These are phyloP conservation scores for Crithidia brevicula DNA, from an alignment of 208 protist genomes.

Conservation along the genomic window DNA sequence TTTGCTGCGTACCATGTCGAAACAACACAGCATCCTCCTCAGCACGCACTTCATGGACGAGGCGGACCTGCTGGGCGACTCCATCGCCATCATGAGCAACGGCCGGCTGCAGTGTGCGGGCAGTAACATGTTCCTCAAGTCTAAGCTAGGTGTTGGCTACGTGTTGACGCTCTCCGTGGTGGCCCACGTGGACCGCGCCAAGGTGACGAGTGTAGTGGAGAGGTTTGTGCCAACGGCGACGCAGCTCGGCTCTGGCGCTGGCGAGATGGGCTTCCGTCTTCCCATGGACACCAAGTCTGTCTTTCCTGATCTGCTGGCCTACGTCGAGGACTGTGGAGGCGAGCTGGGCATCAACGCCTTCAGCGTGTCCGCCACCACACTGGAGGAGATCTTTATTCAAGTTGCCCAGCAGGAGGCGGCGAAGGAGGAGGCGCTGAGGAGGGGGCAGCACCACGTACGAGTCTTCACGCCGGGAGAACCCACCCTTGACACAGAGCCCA, in stretches of 20 bases:
- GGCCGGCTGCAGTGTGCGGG: conserved; percentile 62
- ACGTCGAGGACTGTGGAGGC: conserved; percentile 39
- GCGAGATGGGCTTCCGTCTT: conserved; percentile 46
- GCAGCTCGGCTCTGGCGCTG: conserved; percentile 33
- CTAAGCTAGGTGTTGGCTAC: conserved; percentile 61
- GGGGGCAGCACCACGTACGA: background rate
- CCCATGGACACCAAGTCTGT: conserved; percentile 44
- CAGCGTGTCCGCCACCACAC: conserved; percentile 65
- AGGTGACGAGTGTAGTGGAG: conserved; percentile 21
- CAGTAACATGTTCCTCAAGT: conserved; percentile 70
- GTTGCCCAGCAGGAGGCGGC: conserved; percentile 48
- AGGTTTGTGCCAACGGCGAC: conserved; percentile 36
- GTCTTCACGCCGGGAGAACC: too few species aligned
- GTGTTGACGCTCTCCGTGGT: conserved; percentile 49
- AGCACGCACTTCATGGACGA: conserved; percentile 97
- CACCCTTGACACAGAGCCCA: too few species aligned
- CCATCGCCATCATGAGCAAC: conserved; percentile 93
- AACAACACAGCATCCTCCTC: conserved; percentile 64
- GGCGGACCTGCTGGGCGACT: conserved; percentile 93
- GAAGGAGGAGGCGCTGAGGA: conserved; percentile 24
- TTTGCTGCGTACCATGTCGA: conserved; percentile 48
- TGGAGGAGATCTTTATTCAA: conserved; percentile 81
- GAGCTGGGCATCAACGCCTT: conserved; percentile 50
- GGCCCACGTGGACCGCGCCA: conserved; percentile 27
- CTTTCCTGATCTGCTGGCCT: conserved; percentile 49